Evolutionary conservation across 169 alveolate species (phyloP).

Genomic region (Plasmodium vinckei): DNA sequence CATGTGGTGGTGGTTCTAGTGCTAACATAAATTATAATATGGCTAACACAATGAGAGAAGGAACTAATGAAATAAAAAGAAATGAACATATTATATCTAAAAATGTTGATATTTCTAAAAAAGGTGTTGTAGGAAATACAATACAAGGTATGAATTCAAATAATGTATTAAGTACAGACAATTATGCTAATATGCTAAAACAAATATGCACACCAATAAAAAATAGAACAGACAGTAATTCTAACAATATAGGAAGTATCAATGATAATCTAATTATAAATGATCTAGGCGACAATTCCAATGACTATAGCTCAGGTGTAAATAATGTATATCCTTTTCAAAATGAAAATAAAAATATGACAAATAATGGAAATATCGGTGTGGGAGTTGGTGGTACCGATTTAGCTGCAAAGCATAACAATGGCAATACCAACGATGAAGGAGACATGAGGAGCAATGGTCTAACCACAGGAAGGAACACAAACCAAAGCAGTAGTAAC

Average conservation of each 20-base stretch:
- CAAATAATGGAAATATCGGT: not conserved
- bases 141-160: not conserved
- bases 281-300: not conserved
- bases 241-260: not conserved
- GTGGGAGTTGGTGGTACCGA: not conserved
- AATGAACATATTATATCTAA: not conserved
- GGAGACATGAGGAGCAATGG: not conserved
- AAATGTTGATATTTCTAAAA: constrained; percentile 5
- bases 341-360: too few species aligned
- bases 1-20: too few species aligned
- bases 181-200: constrained; percentile 55
- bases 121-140: not conserved
- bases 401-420: not conserved
- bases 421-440: not conserved
- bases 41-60: not conserved
- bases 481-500: not conserved
- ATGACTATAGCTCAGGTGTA: not conserved
- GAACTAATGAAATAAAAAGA: not conserved
- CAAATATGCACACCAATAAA: constrained; percentile 69
- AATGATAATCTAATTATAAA: constrained; percentile 13
- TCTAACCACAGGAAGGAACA: not conserved
- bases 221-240: not conserved
- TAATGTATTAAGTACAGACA: constrained; percentile 41
- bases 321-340: too few species aligned
- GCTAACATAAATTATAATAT: too few species aligned